Evolutionary conservation across 768 basidiomycete genomes (phyloP).

Genomic region (Mycena floridula): DNA sequence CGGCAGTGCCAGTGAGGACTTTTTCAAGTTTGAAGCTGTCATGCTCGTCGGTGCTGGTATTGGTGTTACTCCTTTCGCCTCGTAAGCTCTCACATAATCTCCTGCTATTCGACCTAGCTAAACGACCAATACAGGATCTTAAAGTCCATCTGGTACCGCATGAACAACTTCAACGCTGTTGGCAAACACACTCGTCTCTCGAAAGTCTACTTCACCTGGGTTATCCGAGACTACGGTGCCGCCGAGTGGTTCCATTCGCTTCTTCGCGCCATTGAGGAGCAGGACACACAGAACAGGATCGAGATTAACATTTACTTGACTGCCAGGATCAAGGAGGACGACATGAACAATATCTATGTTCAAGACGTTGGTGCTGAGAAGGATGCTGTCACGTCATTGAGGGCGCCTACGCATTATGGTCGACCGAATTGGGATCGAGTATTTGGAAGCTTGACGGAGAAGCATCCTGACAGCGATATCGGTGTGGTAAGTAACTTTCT

Average conservation of each 20-base stretch:
- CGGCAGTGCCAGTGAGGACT: constrained; percentile 88
- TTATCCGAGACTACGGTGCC: constrained; percentile 85
- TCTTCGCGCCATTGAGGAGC: constrained; percentile 90
- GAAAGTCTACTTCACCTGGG: constrained; percentile 94
- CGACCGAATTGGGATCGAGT: constrained; percentile 84
- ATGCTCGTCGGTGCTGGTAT: constrained; percentile 92
- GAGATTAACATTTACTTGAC: constrained; percentile 96
- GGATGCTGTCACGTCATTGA: constrained; percentile 83
- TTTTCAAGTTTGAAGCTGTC: constrained; percentile 83
- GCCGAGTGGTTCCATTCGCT: constrained; percentile 95
- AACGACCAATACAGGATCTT: constrained; percentile 51
- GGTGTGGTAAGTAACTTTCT: constrained; percentile 57
- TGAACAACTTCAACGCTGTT: constrained; percentile 77
- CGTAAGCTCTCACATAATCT: constrained; percentile 41
- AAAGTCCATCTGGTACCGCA: constrained; percentile 93
- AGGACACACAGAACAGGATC: constrained; percentile 77
- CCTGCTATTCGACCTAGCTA: constrained; percentile 2
- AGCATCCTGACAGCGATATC: constrained; percentile 83
- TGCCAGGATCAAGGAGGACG: constrained; percentile 83
- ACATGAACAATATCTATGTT: constrained; percentile 91
- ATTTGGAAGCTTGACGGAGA: constrained; percentile 66
- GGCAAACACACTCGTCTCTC: constrained; percentile 71
- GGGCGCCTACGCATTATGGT: constrained; percentile 91
- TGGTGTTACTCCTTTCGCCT: constrained; percentile 94
- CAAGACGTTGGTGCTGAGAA: constrained; percentile 84